These are phyloP conservation scores for Cyclostephanos tholiformis DNA, from an alignment of 108 stramenopile species.

Conservation along the genomic window DNA sequence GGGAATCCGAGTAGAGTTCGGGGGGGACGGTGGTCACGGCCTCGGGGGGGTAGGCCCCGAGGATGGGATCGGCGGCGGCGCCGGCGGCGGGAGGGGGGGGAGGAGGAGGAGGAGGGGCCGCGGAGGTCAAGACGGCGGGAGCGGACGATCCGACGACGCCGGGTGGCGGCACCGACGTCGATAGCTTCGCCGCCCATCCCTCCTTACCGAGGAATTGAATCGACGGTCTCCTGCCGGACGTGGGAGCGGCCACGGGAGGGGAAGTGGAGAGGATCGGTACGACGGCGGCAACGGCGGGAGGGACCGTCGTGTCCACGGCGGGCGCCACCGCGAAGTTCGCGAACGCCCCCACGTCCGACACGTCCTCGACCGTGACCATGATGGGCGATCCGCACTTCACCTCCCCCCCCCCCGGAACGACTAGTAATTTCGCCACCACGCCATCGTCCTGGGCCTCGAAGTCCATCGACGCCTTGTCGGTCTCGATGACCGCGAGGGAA, in stretches of 20 bases:
- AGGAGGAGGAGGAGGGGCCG: slow-evolving; percentile 52
- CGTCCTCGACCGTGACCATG: slow-evolving; percentile 92
- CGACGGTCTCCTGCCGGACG: slow-evolving; percentile 16
- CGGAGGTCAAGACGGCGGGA: slow-evolving; percentile 33
- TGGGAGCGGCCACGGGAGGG: slow-evolving; percentile 18
- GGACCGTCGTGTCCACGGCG: neutral
- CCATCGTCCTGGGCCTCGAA: slow-evolving; percentile 98
- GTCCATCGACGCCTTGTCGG: slow-evolving; percentile 98
- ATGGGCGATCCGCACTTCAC: slow-evolving; percentile 87
- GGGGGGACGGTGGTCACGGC: slow-evolving; percentile 50
- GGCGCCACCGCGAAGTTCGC: slow-evolving; percentile 52
- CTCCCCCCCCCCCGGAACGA: slow-evolving; percentile 73
- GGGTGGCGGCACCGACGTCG: slow-evolving; percentile 29
- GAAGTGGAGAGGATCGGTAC: neutral
- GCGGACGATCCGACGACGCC: slow-evolving; percentile 26
- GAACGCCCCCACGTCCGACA: slow-evolving; percentile 81
- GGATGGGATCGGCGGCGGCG: slow-evolving; percentile 46
- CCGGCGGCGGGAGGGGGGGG: slow-evolving; percentile 48
- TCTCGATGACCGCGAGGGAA: slow-evolving; percentile 94
- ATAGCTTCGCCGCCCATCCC: slow-evolving; percentile 62
- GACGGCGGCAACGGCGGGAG: slow-evolving; percentile 7
- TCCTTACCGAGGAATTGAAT: slow-evolving; percentile 95
- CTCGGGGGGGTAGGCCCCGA: slow-evolving; percentile 49
- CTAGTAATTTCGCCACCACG: slow-evolving; percentile 89
- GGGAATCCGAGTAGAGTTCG: slow-evolving; percentile 44